A percentile compares a stretch with the other conserved stretches of the same genome.
These are phyloP conservation scores for Paraurostyla sp. DNA, from an alignment of 73 alveolate genomes.

Conservation along the genomic window DNA sequence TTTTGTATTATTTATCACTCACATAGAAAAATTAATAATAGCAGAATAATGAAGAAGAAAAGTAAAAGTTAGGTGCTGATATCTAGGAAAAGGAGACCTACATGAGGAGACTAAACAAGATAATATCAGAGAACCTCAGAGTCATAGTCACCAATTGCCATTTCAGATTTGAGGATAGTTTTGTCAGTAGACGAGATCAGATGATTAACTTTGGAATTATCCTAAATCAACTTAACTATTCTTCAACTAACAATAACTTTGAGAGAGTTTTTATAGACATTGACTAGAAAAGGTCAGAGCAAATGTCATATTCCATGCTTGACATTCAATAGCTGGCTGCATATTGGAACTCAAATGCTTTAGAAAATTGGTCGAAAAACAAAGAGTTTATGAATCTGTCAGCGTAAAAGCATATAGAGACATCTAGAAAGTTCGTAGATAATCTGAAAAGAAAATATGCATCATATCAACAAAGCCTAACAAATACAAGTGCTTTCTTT, in stretches of 20 bases:
- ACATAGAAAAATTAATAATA: background rate
- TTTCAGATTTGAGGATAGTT: conserved; percentile 60
- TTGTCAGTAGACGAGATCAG: conserved; percentile 9
- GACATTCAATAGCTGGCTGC: conserved; percentile 35
- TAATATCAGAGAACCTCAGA: conserved; percentile 44
- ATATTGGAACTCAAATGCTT: conserved; percentile 62
- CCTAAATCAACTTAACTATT: conserved; percentile 4
- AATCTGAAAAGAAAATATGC: conserved; percentile 26
- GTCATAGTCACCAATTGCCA: conserved; percentile 39
- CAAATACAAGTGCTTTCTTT: background rate
- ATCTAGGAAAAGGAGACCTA: conserved; percentile 36
- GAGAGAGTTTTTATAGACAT: conserved; percentile 52
- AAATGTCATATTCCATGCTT: conserved; percentile 42
- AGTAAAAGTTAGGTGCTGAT: background rate
- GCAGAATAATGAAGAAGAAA: background rate
- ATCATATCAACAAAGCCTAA: background rate
- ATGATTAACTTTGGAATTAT: conserved; percentile 36
- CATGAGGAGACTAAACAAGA: conserved; percentile 19
- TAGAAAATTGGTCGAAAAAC: conserved; percentile 52
- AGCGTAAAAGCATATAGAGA: conserved; percentile 32
- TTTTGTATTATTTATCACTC: background rate
- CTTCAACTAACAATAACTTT: conserved; percentile 46
- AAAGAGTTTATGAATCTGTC: conserved; percentile 18
- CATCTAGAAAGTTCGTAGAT: conserved; percentile 42
- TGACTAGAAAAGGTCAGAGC: conserved; percentile 41